These are phyloP conservation scores for Penicillium verrucosum DNA, from an alignment of 2,329 filamentous ascomycete species.

Conservation along the genomic window DNA sequence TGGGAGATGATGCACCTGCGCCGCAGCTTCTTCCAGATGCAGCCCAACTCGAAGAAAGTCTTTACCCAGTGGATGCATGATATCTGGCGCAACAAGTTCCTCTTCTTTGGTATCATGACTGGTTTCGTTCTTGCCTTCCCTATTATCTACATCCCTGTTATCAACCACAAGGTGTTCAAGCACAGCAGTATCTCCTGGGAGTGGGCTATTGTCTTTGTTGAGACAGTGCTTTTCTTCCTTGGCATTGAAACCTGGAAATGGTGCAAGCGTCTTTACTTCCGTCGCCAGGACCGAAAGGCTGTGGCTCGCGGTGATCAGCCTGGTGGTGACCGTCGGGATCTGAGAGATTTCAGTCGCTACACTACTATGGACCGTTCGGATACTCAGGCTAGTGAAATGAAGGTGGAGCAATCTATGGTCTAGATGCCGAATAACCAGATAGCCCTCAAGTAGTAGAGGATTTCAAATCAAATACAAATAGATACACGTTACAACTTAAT, in stretches of 20 bases:
- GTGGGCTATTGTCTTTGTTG: slow-evolving; percentile 65
- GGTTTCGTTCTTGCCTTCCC: slow-evolving; percentile 59
- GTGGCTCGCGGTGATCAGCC: slow-evolving; percentile 1
- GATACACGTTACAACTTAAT: not conserved
- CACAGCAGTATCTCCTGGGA: slow-evolving; percentile 66
- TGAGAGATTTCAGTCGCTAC: slow-evolving; percentile 32
- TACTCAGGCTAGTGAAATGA: slow-evolving; percentile 27
- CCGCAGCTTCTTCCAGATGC: slow-evolving; percentile 71
- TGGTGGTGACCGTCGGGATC: slow-evolving; percentile 10
- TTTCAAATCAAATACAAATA: not conserved
- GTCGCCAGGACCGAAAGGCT: slow-evolving; percentile 27
- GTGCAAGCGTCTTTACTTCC: slow-evolving; percentile 57
- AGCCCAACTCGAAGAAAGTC: slow-evolving; percentile 58
- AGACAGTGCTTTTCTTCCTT: slow-evolving; percentile 59
- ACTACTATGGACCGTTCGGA: slow-evolving; percentile 35
- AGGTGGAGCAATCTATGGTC: slow-evolving; percentile 30
- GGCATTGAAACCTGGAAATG: slow-evolving; percentile 67
- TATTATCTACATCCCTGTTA: slow-evolving; percentile 64
- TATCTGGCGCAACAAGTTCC: slow-evolving; percentile 69
- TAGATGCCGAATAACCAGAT: slow-evolving; percentile 9
- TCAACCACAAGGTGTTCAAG: slow-evolving; percentile 64
- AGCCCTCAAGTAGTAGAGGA: not conserved
- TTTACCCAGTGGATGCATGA: slow-evolving; percentile 66
- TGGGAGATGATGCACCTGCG: slow-evolving; percentile 76
- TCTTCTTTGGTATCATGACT: slow-evolving; percentile 62